Base-by-base conservation (phyloP, 768 basidiomycete genomes). In the Myochromella boudieri region DNA sequence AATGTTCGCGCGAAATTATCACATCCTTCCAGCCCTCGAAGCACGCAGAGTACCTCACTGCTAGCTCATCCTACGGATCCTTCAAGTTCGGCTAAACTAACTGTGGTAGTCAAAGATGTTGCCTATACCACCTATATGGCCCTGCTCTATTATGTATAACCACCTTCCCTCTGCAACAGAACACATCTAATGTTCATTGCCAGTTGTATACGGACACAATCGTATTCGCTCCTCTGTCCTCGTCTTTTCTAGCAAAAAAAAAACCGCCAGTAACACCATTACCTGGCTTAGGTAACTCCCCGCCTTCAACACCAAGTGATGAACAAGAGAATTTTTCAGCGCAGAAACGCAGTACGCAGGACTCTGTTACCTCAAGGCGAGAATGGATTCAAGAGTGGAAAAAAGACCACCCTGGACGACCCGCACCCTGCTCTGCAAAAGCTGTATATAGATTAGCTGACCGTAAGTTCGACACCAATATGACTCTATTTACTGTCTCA, bases 141-240 rank as follows among this genome's bases (percentile, higher is more conserved):
- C 5, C 64, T 76, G 21, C 68, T 94, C 10, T 92, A 91, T 67
- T 94, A 91, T 65, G 90, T 90, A 66, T 78, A 62, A 8, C 37
- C 11, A 25, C 17, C 10, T 41, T 8, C 15, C 11, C 15, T 15
- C n/a, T 15, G 29, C 5, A n/a, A 18, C 2, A 8, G 14, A 6
- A 17, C n/a, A 2, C 3, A 26, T 44, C 44, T 48, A 29, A 43
- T 11, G 32, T 21, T n/a, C 4, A 25, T 47, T 55, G 34, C 3
- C 54, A 91, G 91, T 69, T 94, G 20, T 95, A 94, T 61, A 94
- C 91, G 12, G 89, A 92, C 57, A 77, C 76, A 21, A 87, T 94
- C 52, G 76, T 84, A 22, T 94, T 94, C 54, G 88, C 92, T 0
- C 91, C 91, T 0, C 68, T 94, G 14, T 81, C 89, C 0, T 94